These are phyloP conservation scores for Hymenoscyphus fraxineus DNA, from an alignment of 2,329 filamentous ascomycete genomes.

Conservation along the genomic window DNA sequence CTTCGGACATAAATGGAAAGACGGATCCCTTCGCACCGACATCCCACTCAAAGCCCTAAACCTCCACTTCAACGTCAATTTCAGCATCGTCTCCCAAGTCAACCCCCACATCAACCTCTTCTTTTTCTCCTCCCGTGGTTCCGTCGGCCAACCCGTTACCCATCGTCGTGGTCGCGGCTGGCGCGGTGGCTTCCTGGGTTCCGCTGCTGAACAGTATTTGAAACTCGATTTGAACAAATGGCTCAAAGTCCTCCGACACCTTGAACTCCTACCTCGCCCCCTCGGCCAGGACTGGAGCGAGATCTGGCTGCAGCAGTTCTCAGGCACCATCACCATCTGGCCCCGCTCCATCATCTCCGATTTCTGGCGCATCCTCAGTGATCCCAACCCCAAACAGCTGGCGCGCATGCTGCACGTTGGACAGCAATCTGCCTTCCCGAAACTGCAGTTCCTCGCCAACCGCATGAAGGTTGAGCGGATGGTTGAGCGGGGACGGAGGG, in stretches of 20 bases:
- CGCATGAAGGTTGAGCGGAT: slow-evolving; percentile 76
- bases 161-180: slow-evolving; percentile 91
- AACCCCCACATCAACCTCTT: slow-evolving; percentile 98
- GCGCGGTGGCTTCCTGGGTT: slow-evolving; percentile 92
- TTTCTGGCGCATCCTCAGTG: slow-evolving; percentile 80
- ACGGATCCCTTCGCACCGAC: slow-evolving; percentile 88
- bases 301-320: slow-evolving; percentile 93
- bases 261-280: slow-evolving; percentile 85
- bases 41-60: slow-evolving; percentile 94
- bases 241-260: slow-evolving; percentile 88
- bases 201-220: slow-evolving; percentile 87
- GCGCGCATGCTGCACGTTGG: slow-evolving; percentile 88
- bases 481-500: slow-evolving; percentile 55
- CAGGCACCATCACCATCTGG: slow-evolving; percentile 94
- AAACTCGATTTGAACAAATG: slow-evolving; percentile 97
- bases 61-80: slow-evolving; percentile 97
- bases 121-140: slow-evolving; percentile 93
- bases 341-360: slow-evolving; percentile 76
- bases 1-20: slow-evolving; percentile 99
- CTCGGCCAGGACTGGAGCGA: slow-evolving; percentile 95
- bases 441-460: slow-evolving; percentile 87
- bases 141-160: slow-evolving; percentile 88
- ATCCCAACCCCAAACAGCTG: slow-evolving; percentile 71
- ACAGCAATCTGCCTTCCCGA: slow-evolving; percentile 84
- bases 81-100: slow-evolving; percentile 82